Conservation (phyloP, 805 yeast genomes). For the Blastobotrys mokoenaii region DNA sequence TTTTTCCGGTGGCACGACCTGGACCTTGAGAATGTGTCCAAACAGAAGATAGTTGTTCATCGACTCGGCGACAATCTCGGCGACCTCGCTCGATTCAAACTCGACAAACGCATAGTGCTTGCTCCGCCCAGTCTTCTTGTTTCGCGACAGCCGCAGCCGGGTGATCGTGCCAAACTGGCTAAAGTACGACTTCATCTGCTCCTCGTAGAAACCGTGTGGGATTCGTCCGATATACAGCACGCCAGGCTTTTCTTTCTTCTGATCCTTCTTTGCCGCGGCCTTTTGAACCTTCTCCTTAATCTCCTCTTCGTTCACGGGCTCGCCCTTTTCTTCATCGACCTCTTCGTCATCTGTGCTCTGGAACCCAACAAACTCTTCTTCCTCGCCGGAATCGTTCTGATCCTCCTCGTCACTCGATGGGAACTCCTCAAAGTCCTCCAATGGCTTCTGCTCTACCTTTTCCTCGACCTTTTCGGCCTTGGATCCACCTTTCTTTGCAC, state of each 20-base stretch:
- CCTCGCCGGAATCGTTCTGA: slow-evolving; percentile 9
- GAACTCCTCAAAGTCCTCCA: slow-evolving; percentile 12
- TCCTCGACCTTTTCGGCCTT: not conserved
- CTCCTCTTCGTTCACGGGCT: slow-evolving; percentile 11
- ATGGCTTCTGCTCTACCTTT: not conserved
- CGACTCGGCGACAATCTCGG: slow-evolving; percentile 83
- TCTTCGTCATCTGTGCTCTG: slow-evolving; percentile 23
- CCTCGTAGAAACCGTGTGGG: slow-evolving; percentile 88
- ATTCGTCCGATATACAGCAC: slow-evolving; percentile 85
- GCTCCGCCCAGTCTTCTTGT: slow-evolving; percentile 81
- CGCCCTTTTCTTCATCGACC: slow-evolving; percentile 11
- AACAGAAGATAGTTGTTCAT: slow-evolving; percentile 90
- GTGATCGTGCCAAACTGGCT: slow-evolving; percentile 82
- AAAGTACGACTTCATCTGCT: slow-evolving; percentile 62
- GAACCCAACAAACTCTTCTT: slow-evolving; percentile 18
- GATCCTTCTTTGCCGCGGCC: slow-evolving; percentile 13
- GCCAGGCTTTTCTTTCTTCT: slow-evolving; percentile 33
- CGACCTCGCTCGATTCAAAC: slow-evolving; percentile 65
- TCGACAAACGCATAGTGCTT: slow-evolving; percentile 91
- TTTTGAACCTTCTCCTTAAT: slow-evolving; percentile 9
- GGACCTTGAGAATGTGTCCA: slow-evolving; percentile 78
- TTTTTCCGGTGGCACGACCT: slow-evolving; percentile 37
- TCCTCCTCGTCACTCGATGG: slow-evolving; percentile 18
- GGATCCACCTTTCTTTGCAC: not conserved
- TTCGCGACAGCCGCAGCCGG: slow-evolving; percentile 74